Evolutionary conservation across 345 rosid genomes (phyloP), one percentile per base, ranked within the genome.

Genomic region (Fremontodendron californicum): DNA sequence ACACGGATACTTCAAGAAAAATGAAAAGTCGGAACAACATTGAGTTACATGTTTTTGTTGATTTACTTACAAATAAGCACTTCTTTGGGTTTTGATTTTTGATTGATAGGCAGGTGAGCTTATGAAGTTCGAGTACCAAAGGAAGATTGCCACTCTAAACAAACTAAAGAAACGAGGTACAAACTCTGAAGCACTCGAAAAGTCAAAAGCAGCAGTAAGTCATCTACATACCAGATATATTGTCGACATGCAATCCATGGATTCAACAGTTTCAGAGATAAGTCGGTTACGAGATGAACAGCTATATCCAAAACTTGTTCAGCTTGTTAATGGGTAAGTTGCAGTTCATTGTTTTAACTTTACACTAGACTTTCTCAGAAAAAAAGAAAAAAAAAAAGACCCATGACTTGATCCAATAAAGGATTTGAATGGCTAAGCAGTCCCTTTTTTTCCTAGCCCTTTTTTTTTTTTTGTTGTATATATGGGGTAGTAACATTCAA

Each of bases 161-260:
- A 90, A 79, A 84, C 93, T 86, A 78, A 95, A 92, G 90, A 90
- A 87, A 64, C 88, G 92, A 77, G 86, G 90, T 35, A 77, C 88
- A 66, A 90, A 86, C 76, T 79, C 94, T 27, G 98, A 95, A 66
- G 87, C 96, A 62, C 71, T 93, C 25, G 99, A 95, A 87, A 95
- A 92, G 84, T 77, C 91, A 25, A 93, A 93, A 85, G 99, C 98
- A 43, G 86, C 90, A 2, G 98, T 95, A 61, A 92, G 98, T 76
- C 98, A 92, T 74, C 87, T 93, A 80, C 99, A 93, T 81, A 95
- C 98, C 12, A 88, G 97, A 88, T 93, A 95, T 84, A 93, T 95
- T 57, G 99, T 95, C 13, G 99, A 95, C 82, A 95, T 95, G 99
- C 98, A 95, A 83, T 95, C 99, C 73, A 87, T 96, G 97, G 99